Percentiles rank a stretch among this genome's conserved stretches.
Conservation (phyloP, 129 eudicot species). For the Flaveria bidentis region DNA sequence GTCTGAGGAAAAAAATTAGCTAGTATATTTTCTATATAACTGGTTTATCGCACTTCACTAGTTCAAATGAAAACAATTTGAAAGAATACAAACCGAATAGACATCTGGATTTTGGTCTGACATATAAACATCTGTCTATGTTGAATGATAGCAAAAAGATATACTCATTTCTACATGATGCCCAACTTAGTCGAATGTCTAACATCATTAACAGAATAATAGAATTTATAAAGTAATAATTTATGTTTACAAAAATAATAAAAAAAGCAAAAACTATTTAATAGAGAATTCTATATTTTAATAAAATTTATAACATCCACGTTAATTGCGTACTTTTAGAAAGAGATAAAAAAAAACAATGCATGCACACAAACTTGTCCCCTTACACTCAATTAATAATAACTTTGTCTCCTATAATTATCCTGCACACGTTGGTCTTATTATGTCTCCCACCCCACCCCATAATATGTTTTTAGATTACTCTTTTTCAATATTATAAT, state of each 20-base stretch:
- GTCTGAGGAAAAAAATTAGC: too few relatives aligned
- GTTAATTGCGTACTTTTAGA: conserved; percentile 9
- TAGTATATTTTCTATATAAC: too few relatives aligned
- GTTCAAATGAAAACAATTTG: too few relatives aligned
- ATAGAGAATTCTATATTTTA: neutral
- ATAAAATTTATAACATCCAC: conserved; percentile 15
- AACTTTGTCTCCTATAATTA: conserved; percentile 28
- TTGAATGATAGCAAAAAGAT: too few relatives aligned
- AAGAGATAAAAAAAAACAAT: conserved; percentile 16
- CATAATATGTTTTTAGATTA: neutral
- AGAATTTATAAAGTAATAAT: neutral
- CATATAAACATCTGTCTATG: too few relatives aligned
- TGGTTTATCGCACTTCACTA: too few relatives aligned
- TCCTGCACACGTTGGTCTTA: conserved; percentile 40
- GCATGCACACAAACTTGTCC: conserved; percentile 32
- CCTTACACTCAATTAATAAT: conserved; percentile 21
- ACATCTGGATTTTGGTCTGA: too few relatives aligned
- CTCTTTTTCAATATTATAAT: too few relatives aligned
- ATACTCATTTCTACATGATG: too few relatives aligned
- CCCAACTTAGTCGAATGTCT: too few relatives aligned
- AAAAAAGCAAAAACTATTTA: neutral
- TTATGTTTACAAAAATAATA: too few relatives aligned
- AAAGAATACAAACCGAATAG: too few relatives aligned
- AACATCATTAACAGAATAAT: neutral
- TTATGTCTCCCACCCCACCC: conserved; percentile 32